These are phyloP conservation scores for Eucalyptus erythrocorys DNA, from an alignment of 345 rosid genomes.

Conservation along the genomic window DNA sequence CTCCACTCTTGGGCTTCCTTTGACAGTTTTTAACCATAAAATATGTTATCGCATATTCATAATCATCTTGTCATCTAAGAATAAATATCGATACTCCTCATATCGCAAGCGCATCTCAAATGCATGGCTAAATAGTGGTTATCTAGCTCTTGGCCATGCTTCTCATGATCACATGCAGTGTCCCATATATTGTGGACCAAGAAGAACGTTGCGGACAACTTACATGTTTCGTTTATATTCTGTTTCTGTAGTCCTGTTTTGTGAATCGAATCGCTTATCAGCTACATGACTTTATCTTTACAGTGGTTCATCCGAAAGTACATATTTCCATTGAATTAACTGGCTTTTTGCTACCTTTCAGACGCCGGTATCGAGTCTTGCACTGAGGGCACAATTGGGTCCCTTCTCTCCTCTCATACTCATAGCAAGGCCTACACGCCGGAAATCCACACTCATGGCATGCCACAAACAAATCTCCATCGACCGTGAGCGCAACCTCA, in stretches of 20 bases:
- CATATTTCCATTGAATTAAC: not conserved
- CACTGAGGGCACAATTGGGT: constrained; percentile 88
- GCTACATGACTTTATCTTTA: not conserved
- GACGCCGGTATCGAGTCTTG: constrained; percentile 91
- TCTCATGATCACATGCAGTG: not conserved
- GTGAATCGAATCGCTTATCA: not conserved
- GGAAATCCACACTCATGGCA: constrained; percentile 99
- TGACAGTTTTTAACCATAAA: not conserved
- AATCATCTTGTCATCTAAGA: not conserved
- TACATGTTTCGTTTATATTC: not conserved
- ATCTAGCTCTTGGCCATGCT: not conserved
- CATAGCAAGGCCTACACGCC: constrained; percentile 91
- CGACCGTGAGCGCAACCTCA: constrained; percentile 62
- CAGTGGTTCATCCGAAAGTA: not conserved
- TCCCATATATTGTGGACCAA: not conserved
- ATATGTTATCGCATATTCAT: not conserved
- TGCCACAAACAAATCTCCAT: constrained; percentile 83
- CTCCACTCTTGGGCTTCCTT: constrained; percentile 83
- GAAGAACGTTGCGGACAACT: not conserved
- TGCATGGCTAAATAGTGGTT: not conserved
- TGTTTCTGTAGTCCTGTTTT: not conserved
- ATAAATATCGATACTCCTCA: not conserved
- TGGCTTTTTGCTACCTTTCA: constrained; percentile 34
- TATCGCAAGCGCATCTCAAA: not conserved
- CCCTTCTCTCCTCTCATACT: constrained; percentile 94